phyloP scores from a whole-genome alignment of 805 yeast genomes.

The Yarrowia sp. region DNA sequence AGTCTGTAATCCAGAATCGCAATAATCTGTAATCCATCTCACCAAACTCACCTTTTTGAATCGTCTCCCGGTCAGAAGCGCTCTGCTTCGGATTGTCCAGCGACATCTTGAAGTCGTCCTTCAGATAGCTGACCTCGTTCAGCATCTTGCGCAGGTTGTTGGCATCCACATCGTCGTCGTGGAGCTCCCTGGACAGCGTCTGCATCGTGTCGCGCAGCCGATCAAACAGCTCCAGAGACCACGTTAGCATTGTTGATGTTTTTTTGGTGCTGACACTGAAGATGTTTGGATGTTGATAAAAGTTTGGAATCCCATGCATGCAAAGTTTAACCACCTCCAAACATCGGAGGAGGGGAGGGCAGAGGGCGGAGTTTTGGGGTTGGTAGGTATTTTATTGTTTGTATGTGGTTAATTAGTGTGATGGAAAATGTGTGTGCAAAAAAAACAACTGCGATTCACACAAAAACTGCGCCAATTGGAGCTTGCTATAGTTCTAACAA shows the following conservation, averaged over 20 bases:
- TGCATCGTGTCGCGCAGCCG: slow-evolving; percentile 35
- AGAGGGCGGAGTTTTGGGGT: neutral
- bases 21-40: too few relatives aligned
- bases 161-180: slow-evolving; percentile 7
- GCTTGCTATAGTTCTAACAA: neutral
- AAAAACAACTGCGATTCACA: neutral
- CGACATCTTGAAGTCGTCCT: slow-evolving; percentile 40
- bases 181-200: slow-evolving; percentile 20
- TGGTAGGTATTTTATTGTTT: too few relatives aligned
- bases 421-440: neutral
- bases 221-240: slow-evolving; percentile 32
- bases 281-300: neutral
- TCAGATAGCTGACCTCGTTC: slow-evolving; percentile 3
- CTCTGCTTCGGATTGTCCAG: slow-evolving; percentile 41
- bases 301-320: slow-evolving; percentile 1
- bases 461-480: neutral
- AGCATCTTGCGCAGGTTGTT: slow-evolving; percentile 3
- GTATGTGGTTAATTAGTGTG: too few relatives aligned
- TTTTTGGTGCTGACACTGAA: neutral
- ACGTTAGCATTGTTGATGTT: slow-evolving; percentile 15
- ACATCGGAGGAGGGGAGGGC: neutral
- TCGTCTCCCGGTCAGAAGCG: slow-evolving; percentile 7
- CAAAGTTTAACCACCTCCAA: neutral
- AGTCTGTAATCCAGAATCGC: too few relatives aligned
- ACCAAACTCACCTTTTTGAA: slow-evolving; percentile 2